Base-by-base conservation (phyloP, 345 rosid genomes). In the Angophora floribunda region DNA sequence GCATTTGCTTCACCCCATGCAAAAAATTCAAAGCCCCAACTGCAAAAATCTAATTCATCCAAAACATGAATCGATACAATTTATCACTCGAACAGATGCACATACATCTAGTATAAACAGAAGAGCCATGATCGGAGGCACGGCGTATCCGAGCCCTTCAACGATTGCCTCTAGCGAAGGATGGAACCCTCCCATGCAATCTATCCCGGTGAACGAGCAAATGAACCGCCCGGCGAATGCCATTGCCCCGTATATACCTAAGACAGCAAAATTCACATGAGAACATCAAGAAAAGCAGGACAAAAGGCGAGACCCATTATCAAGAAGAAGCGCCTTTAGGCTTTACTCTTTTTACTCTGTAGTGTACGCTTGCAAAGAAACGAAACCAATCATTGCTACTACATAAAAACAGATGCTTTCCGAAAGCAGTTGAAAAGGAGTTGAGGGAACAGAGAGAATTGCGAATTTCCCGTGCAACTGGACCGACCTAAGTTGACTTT, bases 161-260 rank as follows among this genome's bases (percentile, higher is more conserved):
- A 97, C 87, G 90, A 95, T 90, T 14, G 98, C 99, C 85, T 96
- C 98, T 88, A 96, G 88, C 17, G 95, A 93, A n/a, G 92, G 93
- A 89, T 96, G 88, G 86, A 97, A 98, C 7, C 98, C 99, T 88
- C 99, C 99, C 95, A 91, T 70, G 89, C 95, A 92, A 87, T 98
- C 99, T 22, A 96, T 91, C 53, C 99, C 99, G 44, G 97, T 92
- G 52, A 98, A 70, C n/a, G 97, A 96, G 87, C 99, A 98, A 89
- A 98, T 94, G n/a, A 98, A 92, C 86, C 96, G 94, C 80, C 99
- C 99, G 26, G 96, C 97, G 57, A 96, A 90, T 55, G 93, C 99
- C 98, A 98, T 98, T 87, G 95, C 98, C 50, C 97, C 99, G 90
- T 98, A 97, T 88, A 98, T 94, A 70, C 99, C 99, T 98, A 90